These are phyloP conservation scores for Piper betle DNA, from an alignment of 164 flowering plant species.

Conservation along the genomic window DNA sequence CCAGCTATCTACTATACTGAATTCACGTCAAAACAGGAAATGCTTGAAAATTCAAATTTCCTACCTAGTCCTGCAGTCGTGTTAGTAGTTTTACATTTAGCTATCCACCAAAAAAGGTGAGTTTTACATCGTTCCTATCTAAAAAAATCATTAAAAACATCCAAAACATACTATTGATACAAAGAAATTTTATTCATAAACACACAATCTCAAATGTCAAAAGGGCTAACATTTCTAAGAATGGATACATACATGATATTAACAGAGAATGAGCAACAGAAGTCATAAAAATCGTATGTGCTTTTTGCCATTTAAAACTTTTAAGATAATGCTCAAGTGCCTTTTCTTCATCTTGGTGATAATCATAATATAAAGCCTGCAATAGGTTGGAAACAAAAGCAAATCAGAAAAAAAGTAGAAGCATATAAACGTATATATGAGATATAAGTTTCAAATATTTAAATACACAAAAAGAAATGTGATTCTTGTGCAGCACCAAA, in stretches of 20 bases:
- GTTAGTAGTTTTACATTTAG: too few relatives aligned
- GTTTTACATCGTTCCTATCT: too few relatives aligned
- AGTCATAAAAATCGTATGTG: constrained; percentile 77
- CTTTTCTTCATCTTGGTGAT: constrained; percentile 45
- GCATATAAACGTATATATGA: not conserved
- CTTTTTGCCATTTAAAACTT: constrained; percentile 79
- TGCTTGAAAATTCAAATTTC: not conserved
- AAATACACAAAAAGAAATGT: too few relatives aligned
- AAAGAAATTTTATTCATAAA: too few relatives aligned
- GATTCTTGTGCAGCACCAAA: not conserved
- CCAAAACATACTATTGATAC: too few relatives aligned
- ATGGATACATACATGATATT: constrained; percentile 46
- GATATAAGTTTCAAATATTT: not conserved
- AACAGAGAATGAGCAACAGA: constrained; percentile 70
- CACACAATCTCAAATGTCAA: too few relatives aligned
- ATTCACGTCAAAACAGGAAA: not conserved
- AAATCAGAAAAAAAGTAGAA: not conserved
- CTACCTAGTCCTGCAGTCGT: too few relatives aligned
- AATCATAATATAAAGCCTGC: constrained; percentile 75
- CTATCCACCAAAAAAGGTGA: too few relatives aligned
- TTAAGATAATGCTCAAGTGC: constrained; percentile 73
- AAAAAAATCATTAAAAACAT: too few relatives aligned
- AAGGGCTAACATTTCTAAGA: too few relatives aligned
- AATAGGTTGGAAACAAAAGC: constrained; percentile 2
- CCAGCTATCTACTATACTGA: not conserved